phyloP scores from a whole-genome alignment of 1,284 basidiomycete species.

The Athelia sp. region DNA sequence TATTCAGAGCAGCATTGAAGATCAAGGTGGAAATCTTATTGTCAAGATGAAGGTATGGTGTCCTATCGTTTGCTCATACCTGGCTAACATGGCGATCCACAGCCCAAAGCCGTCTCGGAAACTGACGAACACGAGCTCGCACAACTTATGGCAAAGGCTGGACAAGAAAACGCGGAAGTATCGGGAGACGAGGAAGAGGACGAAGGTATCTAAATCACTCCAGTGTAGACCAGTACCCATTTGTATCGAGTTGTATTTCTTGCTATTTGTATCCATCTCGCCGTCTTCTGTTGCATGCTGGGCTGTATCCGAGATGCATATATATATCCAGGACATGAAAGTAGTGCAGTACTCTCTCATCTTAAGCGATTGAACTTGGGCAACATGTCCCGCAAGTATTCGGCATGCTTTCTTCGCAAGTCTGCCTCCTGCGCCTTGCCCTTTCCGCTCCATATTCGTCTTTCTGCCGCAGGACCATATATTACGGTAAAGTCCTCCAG shows the following conservation, averaged over 20 bases:
- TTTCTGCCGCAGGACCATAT: constrained; percentile 71
- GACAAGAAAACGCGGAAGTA: constrained; percentile 89
- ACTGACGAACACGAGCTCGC: constrained; percentile 94
- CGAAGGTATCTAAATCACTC: background rate
- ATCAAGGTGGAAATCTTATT: constrained; percentile 79
- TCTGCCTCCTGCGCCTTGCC: constrained; percentile 82
- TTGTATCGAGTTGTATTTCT: too few species aligned
- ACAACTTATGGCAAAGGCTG: constrained; percentile 90
- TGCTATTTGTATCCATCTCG: too few species aligned
- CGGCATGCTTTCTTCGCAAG: constrained; percentile 81
- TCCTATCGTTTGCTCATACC: background rate
- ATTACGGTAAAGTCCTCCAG: constrained; percentile 85
- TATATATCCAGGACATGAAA: background rate
- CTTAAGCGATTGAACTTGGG: constrained; percentile 81
- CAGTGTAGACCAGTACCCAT: too few species aligned
- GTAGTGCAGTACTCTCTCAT: constrained; percentile 45
- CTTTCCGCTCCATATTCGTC: constrained; percentile 80
- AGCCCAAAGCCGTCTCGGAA: constrained; percentile 97
- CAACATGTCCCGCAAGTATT: constrained; percentile 86
- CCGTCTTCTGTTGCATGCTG: too few species aligned
- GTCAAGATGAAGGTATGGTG: constrained; percentile 92
- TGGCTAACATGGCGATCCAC: constrained; percentile 3
- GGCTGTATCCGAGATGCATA: too few species aligned
- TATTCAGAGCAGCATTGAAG: constrained; percentile 83
- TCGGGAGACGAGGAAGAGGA: constrained; percentile 85